phyloP scores from a whole-genome alignment of 768 basidiomycete species.

The Leccinum disarticulatum region DNA sequence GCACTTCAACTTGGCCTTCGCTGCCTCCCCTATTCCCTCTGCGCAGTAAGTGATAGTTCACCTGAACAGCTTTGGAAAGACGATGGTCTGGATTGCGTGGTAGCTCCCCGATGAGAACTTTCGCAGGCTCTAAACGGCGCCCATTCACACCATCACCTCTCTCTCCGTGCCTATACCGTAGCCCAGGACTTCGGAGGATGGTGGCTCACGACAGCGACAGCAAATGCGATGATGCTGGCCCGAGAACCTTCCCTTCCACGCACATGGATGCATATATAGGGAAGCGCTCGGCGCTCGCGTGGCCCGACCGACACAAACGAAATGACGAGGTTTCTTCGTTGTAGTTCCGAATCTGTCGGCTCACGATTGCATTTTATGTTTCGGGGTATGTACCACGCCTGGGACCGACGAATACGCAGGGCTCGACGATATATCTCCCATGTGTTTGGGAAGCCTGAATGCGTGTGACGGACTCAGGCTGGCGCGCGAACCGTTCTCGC shows the following conservation, averaged over 20 bases:
- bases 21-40: background rate
- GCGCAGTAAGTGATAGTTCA: no score
- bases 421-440: no score
- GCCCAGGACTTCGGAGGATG: background rate
- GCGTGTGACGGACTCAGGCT: no score
- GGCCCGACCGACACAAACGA: background rate
- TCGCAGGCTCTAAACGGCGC: background rate
- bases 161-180: background rate
- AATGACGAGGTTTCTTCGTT: background rate
- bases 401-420: no score
- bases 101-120: background rate
- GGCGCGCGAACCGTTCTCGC: background rate
- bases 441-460: no score
- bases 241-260: background rate
- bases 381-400: background rate
- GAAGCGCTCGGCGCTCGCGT: background rate
- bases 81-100: background rate
- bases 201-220: background rate
- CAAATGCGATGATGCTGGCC: background rate
- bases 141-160: background rate
- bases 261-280: background rate
- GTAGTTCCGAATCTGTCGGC: background rate
- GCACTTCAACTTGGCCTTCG: background rate
- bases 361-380: background rate
- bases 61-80: no score